Evolutionary conservation across 2,329 filamentous ascomycete genomes (phyloP).

Genomic region (Botryotinia convoluta): DNA sequence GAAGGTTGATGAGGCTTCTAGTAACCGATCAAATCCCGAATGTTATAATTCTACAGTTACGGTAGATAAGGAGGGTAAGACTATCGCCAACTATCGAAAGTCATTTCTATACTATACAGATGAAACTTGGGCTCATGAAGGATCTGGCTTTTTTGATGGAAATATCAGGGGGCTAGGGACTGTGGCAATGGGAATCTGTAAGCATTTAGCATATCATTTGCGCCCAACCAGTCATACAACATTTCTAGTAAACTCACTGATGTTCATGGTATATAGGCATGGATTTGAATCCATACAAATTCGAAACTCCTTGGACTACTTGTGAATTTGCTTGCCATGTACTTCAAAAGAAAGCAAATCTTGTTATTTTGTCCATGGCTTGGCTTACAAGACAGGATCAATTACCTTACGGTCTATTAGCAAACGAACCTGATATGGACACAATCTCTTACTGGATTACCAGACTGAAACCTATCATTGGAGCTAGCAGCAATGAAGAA

Average conservation of each 20-base stretch:
- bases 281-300: constrained; percentile 59
- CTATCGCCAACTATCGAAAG: constrained; percentile 60
- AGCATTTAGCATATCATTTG: constrained; percentile 32
- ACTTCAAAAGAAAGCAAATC: constrained; percentile 52
- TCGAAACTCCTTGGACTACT: constrained; percentile 49
- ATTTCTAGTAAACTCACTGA: not conserved
- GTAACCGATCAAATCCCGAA: constrained; percentile 51
- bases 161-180: constrained; percentile 49
- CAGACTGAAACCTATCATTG: constrained; percentile 64
- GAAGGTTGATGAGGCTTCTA: constrained; percentile 50
- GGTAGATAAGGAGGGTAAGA: constrained; percentile 58
- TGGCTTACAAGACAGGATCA: constrained; percentile 64
- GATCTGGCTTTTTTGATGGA: constrained; percentile 50
- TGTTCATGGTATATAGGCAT: constrained; percentile 42
- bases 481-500: constrained; percentile 51
- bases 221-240: constrained; percentile 16
- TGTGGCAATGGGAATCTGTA: constrained; percentile 59
- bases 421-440: constrained; percentile 64
- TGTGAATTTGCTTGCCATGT: constrained; percentile 53
- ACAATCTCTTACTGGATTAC: constrained; percentile 75
- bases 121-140: constrained; percentile 60
- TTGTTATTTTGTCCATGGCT: constrained; percentile 74
- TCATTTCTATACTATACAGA: constrained; percentile 57
- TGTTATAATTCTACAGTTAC: constrained; percentile 57
- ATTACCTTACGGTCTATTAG: constrained; percentile 46